Evolutionary conservation across 2,329 filamentous ascomycete species (phyloP).

Genomic region (Verticillium alfalfae): DNA sequence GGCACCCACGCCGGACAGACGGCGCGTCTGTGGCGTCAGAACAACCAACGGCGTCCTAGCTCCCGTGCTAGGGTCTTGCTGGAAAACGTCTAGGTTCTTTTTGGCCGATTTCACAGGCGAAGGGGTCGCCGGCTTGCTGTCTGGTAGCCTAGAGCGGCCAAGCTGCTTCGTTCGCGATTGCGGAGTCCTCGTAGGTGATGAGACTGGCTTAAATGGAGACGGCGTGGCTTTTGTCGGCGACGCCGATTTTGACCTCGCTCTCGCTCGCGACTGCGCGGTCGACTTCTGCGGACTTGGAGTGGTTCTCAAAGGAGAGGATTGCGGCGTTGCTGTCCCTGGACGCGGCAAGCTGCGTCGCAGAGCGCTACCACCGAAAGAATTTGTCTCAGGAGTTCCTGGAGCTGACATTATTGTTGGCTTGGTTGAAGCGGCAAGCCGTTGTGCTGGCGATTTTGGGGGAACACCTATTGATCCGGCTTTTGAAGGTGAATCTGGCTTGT

Average conservation of each 20-base stretch:
- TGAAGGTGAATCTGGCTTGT: slow-evolving; percentile 38
- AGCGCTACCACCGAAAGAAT: slow-evolving; percentile 44
- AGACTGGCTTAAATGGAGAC: not conserved
- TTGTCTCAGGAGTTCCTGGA: slow-evolving; percentile 35
- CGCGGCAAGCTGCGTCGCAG: slow-evolving; percentile 42
- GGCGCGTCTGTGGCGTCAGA: slow-evolving; percentile 54
- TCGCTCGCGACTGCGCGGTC: slow-evolving; percentile 1
- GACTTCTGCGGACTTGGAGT: slow-evolving; percentile 5
- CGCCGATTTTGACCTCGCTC: not conserved
- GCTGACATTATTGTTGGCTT: slow-evolving; percentile 14
- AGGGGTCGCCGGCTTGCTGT: slow-evolving; percentile 22
- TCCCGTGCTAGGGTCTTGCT: slow-evolving; percentile 46
- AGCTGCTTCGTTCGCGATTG: slow-evolving; percentile 7
- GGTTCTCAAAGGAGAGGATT: slow-evolving; percentile 9
- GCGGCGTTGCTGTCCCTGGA: slow-evolving; percentile 34
- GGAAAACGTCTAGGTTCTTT: slow-evolving; percentile 36
- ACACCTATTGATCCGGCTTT: slow-evolving; percentile 27
- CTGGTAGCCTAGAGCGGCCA: slow-evolving; percentile 9
- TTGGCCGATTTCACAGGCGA: slow-evolving; percentile 16
- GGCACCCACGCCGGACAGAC: slow-evolving; percentile 62
- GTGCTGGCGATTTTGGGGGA: not conserved
- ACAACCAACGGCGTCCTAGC: slow-evolving; percentile 57
- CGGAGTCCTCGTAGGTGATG: slow-evolving; percentile 17
- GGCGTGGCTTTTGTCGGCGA: not conserved
- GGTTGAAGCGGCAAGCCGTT: slow-evolving; percentile 5